Evolutionary conservation across 2,329 filamentous ascomycete genomes (phyloP).

Genomic region (Fusarium guadeloupense): DNA sequence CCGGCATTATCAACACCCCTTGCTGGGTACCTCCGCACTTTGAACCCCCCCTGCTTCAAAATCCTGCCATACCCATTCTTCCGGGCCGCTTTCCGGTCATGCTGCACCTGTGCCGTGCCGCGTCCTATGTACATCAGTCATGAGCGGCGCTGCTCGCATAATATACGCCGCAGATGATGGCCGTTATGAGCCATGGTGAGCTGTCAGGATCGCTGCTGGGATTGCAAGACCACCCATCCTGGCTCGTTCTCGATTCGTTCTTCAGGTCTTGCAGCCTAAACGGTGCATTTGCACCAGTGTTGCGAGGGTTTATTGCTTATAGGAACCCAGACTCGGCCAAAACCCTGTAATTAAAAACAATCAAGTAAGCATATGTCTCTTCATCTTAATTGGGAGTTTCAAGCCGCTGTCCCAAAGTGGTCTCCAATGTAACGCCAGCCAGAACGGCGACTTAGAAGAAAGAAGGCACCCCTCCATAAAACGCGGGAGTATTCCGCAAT

Average conservation of each 20-base stretch:
- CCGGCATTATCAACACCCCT: conserved; percentile 5
- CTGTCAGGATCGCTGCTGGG: conserved; percentile 7
- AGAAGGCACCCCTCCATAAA: conserved; percentile 32
- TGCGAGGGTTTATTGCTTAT: conserved; percentile 47
- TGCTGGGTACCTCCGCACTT: conserved; percentile 15
- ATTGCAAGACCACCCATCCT: conserved; percentile 12
- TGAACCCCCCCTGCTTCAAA: conserved; percentile 12
- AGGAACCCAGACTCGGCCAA: conserved; percentile 70
- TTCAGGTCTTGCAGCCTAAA: conserved; percentile 9
- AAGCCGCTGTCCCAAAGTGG: conserved; percentile 11
- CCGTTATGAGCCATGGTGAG: conserved; percentile 11
- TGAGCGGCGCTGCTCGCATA: conserved; percentile 1
- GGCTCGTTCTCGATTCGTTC: conserved; percentile 7
- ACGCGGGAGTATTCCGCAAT: conserved; percentile 41
- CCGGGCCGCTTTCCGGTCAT: conserved; percentile 21
- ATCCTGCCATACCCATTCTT: conserved; percentile 23
- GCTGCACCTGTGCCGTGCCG: conserved; percentile 7
- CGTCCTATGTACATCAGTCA: conserved; percentile 9
- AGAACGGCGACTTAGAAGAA: conserved; percentile 30
- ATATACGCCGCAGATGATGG: conserved; percentile 8
- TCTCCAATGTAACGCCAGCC: conserved; percentile 12
- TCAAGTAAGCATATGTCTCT: conserved; percentile 36
- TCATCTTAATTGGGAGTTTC: conserved; percentile 11
- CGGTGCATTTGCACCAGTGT: conserved; percentile 13
- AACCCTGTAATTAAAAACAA: conserved; percentile 55